Conservation (phyloP, 176 grass and related monocot genomes). For the Olyra latifolia region DNA sequence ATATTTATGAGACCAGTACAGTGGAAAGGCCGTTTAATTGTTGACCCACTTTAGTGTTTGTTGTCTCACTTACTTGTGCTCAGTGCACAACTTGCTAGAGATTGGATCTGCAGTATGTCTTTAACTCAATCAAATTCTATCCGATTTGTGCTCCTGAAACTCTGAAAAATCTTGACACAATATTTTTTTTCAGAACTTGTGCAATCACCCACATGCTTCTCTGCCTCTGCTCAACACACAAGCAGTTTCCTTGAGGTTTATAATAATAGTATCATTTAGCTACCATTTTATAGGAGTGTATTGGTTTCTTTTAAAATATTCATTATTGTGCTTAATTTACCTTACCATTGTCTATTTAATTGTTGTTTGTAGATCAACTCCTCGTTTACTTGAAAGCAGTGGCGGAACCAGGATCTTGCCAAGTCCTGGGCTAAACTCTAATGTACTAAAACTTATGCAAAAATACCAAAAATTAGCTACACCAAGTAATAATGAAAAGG, state of each 20-base stretch:
- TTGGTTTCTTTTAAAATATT: slow-evolving; percentile 5
- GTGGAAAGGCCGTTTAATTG: background rate
- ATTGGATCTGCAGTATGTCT: slow-evolving; percentile 12
- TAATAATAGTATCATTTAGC: background rate
- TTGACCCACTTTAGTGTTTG: background rate
- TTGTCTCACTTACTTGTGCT: slow-evolving; percentile 9
- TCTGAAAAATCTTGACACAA: background rate
- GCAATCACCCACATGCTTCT: background rate
- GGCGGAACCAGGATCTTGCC: no score
- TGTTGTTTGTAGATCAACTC: background rate
- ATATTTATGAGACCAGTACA: slow-evolving; percentile 17
- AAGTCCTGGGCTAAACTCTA: no score
- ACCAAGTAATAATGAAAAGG: no score
- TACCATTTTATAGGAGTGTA: background rate
- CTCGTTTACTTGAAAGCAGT: background rate
- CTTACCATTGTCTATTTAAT: background rate
- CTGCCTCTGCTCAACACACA: background rate
- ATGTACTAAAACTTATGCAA: no score
- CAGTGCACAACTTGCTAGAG: slow-evolving; percentile 18
- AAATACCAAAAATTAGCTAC: no score
- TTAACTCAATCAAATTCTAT: slow-evolving; percentile 7
- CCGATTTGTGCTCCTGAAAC: background rate
- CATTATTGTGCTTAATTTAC: background rate
- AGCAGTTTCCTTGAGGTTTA: background rate
- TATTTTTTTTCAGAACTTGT: slow-evolving; percentile 12